A percentile compares a stretch with the other conserved stretches of the same genome.
Evolutionary conservation across 257 asterid species (phyloP).

Genomic region (Lycium ferocissimum): DNA sequence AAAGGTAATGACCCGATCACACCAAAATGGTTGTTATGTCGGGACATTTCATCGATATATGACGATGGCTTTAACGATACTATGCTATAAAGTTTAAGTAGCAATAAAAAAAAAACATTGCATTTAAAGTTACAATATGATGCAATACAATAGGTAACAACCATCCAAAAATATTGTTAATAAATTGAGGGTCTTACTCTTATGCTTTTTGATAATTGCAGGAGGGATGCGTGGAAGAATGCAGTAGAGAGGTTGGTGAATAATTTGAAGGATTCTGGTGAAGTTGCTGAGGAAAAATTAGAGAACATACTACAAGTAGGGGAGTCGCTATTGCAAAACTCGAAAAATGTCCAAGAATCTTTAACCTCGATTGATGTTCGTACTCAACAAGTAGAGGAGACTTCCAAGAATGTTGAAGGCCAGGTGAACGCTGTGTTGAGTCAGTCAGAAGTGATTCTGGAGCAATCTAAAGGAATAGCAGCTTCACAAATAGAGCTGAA

Average conservation of each 20-base stretch:
- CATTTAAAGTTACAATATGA: no score
- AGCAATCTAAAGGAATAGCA: conserved; percentile 70
- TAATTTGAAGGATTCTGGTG: conserved; percentile 64
- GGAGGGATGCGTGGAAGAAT: conserved; percentile 73
- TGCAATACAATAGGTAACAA: neutral
- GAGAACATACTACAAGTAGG: conserved; percentile 62
- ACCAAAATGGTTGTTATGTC: neutral
- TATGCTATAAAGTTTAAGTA: no score
- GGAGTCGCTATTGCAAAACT: conserved; percentile 48
- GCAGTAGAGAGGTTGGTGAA: conserved; percentile 85
- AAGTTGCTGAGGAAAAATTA: conserved; percentile 66
- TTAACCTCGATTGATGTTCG: conserved; percentile 53
- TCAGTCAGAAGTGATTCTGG: conserved; percentile 58
- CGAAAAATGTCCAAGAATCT: conserved; percentile 62
- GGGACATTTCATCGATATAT: neutral
- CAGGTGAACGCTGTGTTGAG: conserved; percentile 58
- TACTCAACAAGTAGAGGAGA: conserved; percentile 59
- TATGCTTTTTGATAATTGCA: conserved; percentile 33
- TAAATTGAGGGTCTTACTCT: neutral
- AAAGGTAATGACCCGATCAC: neutral
- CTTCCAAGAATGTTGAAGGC: conserved; percentile 60
- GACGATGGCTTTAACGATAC: neutral
- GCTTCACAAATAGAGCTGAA: conserved; percentile 66
- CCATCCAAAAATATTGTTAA: neutral
- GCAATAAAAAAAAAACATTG: no score